A percentile compares a stretch with the other conserved stretches of the same genome.
These are phyloP conservation scores for Ogataea glucozyma DNA, from an alignment of 805 yeast genomes.

Conservation along the genomic window DNA sequence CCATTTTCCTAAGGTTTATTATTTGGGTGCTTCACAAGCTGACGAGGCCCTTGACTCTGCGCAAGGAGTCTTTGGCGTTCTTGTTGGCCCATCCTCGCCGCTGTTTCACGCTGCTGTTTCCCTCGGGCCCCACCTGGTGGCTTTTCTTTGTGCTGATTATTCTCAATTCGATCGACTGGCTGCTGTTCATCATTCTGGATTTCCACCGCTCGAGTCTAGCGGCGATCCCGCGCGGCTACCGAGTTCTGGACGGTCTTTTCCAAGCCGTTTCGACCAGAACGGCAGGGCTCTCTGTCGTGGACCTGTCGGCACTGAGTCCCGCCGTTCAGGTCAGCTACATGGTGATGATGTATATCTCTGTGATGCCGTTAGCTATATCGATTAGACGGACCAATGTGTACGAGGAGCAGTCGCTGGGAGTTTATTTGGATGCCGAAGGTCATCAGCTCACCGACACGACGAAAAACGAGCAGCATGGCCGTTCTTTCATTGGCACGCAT, in stretches of 20 bases:
- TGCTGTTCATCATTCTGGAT: constrained; percentile 80
- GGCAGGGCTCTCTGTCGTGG: constrained; percentile 82
- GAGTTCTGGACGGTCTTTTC: constrained; percentile 79
- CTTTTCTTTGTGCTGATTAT: constrained; percentile 69
- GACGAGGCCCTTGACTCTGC: constrained; percentile 63
- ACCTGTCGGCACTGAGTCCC: constrained; percentile 72
- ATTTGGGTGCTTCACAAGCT: constrained; percentile 77
- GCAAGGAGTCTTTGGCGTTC: constrained; percentile 78
- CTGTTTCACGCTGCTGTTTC: constrained; percentile 90
- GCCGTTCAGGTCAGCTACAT: constrained; percentile 91
- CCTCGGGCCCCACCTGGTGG: constrained; percentile 96
- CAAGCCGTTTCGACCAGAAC: constrained; percentile 94
- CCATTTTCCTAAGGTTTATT: constrained; percentile 73
- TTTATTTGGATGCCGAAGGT: constrained; percentile 50
- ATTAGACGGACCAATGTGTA: constrained; percentile 96
- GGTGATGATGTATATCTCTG: constrained; percentile 98
- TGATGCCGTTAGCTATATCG: constrained; percentile 92
- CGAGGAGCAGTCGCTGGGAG: constrained; percentile 95
- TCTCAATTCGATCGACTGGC: constrained; percentile 74
- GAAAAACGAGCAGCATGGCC: constrained; percentile 43
- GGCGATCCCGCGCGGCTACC: constrained; percentile 62
- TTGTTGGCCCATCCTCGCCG: constrained; percentile 94
- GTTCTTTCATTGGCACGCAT: constrained; percentile 83
- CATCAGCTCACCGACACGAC: constrained; percentile 36
- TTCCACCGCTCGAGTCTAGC: constrained; percentile 51